Base-by-base conservation (phyloP, 345 rosid species). In the Toxicodendron radicans region DNA sequence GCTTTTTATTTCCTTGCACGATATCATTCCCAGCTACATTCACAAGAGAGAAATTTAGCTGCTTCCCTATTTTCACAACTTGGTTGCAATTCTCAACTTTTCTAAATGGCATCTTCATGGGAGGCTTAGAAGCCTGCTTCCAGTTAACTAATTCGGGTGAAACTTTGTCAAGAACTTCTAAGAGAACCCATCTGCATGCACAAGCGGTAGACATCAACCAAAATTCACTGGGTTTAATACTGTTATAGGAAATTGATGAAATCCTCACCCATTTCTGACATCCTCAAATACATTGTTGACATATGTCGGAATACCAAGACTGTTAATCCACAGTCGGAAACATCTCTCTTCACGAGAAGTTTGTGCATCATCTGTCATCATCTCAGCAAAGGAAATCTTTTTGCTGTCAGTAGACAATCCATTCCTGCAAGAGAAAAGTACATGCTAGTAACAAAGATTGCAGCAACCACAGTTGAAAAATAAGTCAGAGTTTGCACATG, bases 291-390 rank as follows among this genome's bases (percentile, higher is more conserved):
- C 79, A 78, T 91, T 88, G 76, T 93, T 91, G 73, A 93, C 93
- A 61, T 90, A 85, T n/a, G 97, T 86, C 41, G 90, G 82, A 77
- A 78, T 80, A 75, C 97, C 99, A 68, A 93, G 92, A 87, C 98
- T 95, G 82, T 95, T 95, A 64, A 95, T 95, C 98, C 99, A 95
- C 68, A 95, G 82, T 23, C 98, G 93, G 87, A 93, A 95, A 84
- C 99, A 95, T 84, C 98, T 88, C 86, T 93, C 99, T 83, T 93
- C 99, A 38, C 95, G 85, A 66, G 99, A 95, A 74, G 99, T 93
- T 83, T 95, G 82, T 17, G 77, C 86, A 83, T 95, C 99, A 80
- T 95, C 99, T 7, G 93, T 89, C 98, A 95, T 93, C 99, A 95
- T 95, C 83, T 93, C 99, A 66, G 99, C 95, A 71, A 85, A 91